Base-by-base conservation (phyloP, 441 rosid genomes). In the Syzygium syzygioides region DNA sequence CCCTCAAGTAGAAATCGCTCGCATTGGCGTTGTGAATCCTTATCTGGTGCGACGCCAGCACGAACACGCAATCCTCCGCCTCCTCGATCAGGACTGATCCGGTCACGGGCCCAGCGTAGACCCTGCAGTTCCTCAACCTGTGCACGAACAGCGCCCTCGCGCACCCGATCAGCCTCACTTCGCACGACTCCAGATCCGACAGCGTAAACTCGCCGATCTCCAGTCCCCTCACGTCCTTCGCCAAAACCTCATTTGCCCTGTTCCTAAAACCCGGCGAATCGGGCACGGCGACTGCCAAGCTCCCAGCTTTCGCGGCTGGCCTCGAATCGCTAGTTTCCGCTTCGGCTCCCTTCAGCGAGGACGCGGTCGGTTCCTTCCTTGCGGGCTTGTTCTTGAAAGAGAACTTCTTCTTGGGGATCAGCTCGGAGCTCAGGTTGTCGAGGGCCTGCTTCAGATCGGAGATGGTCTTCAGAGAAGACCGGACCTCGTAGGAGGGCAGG, bases 11-110 rank as follows among this genome's bases (percentile, higher is more conserved):
- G 89, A 97, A 96, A 91, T 95, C 97, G 89, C 95, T 89, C 34
- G 86, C 89, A 76, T 84, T 94, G 1, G 96, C 97, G 54, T 87
- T 87, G 91, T 97, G 99, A 85, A 97, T 94, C 89, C 99, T 90
- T 55, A 96, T 96, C 94, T 97, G 99, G 94, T 97, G 99, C 26
- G 99, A 95, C 12, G 98, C 98, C 90, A 96, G 86, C 34, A 95
- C 94, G 55, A 96, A 92, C 48, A 93, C 88, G 89, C 99, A 96
- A 11, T 91, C 92, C 64, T 97, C 97, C 30, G 93, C 98, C 26
- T 93, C 95, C 88, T 97, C 99, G 2, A 97, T 95, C 94, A 96
- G 92, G 88, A 96, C 90, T 20, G 98, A 97, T 53, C 99, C 98
- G 17, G 90, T 90, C 86, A 96, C 98, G 0, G 99, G 96, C 85